Conservation (phyloP, 2,329 filamentous ascomycete species). For the Fusarium siculi region DNA sequence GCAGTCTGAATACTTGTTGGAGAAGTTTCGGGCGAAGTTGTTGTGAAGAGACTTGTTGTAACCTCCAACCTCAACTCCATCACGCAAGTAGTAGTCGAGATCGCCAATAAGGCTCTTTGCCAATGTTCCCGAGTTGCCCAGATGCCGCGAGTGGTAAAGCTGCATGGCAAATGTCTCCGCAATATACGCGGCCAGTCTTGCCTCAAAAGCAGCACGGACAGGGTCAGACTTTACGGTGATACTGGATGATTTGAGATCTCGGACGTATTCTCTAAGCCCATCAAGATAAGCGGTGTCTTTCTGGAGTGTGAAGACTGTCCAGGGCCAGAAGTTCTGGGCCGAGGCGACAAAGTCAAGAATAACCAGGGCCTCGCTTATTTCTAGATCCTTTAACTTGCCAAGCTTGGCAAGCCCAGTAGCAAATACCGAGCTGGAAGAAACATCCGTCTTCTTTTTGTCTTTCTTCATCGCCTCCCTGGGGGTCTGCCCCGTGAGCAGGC, state of each 20-base stretch:
- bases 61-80: constrained; percentile 79
- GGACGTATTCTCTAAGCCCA: constrained; percentile 76
- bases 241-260: constrained; percentile 63
- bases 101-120: constrained; percentile 78
- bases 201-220: constrained; percentile 68
- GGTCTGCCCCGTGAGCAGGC: constrained; percentile 87
- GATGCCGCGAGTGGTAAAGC: constrained; percentile 84
- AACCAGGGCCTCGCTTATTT: constrained; percentile 74
- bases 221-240: constrained; percentile 65
- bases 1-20: constrained; percentile 78
- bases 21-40: constrained; percentile 87
- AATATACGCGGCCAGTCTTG: constrained; percentile 80
- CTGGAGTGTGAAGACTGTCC: constrained; percentile 85
- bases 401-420: constrained; percentile 78
- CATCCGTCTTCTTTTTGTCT: constrained; percentile 61
- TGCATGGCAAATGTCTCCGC: constrained; percentile 93
- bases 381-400: constrained; percentile 70
- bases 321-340: constrained; percentile 94
- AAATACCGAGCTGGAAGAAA: constrained; percentile 73
- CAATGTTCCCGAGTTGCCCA: constrained; percentile 71
- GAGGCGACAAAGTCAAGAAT: constrained; percentile 88
- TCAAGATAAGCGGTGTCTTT: constrained; percentile 79
- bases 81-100: constrained; percentile 81
- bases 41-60: constrained; percentile 90
- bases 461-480: constrained; percentile 78